These are phyloP conservation scores for Phylloporus sp. DNA, from an alignment of 768 basidiomycete species.

Conservation along the genomic window DNA sequence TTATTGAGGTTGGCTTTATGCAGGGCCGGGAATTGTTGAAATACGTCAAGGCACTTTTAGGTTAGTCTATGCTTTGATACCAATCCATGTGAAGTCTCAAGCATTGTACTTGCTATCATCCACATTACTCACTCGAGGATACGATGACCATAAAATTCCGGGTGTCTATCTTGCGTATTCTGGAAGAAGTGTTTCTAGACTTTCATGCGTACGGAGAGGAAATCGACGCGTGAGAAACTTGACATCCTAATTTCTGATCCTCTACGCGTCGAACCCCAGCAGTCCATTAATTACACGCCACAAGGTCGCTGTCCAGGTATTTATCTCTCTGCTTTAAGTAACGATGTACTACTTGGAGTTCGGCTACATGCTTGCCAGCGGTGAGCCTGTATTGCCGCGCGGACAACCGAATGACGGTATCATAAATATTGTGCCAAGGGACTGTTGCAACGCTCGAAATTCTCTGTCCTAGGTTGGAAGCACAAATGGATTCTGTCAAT, in stretches of 20 bases:
- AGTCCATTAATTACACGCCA: background rate
- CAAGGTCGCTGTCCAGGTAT: background rate
- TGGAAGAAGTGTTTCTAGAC: too few species aligned
- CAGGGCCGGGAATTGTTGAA: conserved; percentile 67
- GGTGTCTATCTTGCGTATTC: background rate
- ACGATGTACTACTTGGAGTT: background rate
- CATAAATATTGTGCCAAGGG: too few species aligned
- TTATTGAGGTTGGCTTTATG: conserved; percentile 5
- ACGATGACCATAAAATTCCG: too few species aligned
- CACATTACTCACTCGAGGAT: too few species aligned
- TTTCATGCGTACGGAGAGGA: too few species aligned
- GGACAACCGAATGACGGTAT: background rate
- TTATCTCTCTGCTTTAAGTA: background rate
- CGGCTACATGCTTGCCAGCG: too few species aligned
- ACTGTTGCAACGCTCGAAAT: background rate
- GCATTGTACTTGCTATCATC: conserved; percentile 1
- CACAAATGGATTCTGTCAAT: conserved; percentile 2
- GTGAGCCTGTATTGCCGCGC: background rate
- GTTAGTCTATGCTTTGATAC: conserved; percentile 29
- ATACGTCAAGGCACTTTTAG: conserved; percentile 66
- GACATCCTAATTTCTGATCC: background rate
- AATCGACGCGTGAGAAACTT: too few species aligned
- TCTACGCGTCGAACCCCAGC: background rate
- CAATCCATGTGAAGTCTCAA: background rate
- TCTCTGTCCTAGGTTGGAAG: conserved; percentile 1